Base-by-base conservation (phyloP, 1,284 basidiomycete species). In the Pterulicium gracile region DNA sequence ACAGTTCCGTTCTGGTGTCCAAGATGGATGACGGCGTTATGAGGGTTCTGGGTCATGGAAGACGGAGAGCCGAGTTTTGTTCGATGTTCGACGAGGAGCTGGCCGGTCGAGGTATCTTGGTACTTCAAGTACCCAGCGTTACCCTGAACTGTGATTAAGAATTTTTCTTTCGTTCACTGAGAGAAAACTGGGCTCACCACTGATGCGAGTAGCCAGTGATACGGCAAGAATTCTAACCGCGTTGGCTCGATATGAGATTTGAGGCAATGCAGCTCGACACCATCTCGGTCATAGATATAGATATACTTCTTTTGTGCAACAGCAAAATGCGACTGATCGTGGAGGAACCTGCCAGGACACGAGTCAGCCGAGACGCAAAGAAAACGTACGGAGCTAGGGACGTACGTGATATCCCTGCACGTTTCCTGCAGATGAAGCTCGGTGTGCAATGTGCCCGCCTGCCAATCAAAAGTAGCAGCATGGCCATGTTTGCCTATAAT, bases 241-340 rank as follows among this genome's bases (percentile, higher is more conserved):
- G 88, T 89, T 1, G 92, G 89, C 60, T 98, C 95, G 49, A 96
- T 77, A 59, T 97, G 94, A 2, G 77, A 69, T 61, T 82, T 84
- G 14, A 91, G 69, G 52, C 79, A 74, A 58, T 98, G 95, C 4
- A 99, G 66, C 63, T 98, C 96, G 19, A 96, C 85, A 14, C 96
- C 95, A 54, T 92, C 81, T 42, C 82, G 77, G 65, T 98, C 96
- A 59, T 98, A 98, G 49, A 98, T 93, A 66, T 89, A 98, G 15
- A 88, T 88, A 59, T 96, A 92, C 72, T 94, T 91, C 63, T 92
- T 91, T 64, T 98, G 95, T 0, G 95, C 95, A 12, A 96, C 93
- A 2, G 95, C 96, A 58, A 88, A 93, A 66, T 87, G 90, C 0
- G 84, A 83, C 47, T 95, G 87, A 57, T 94, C 90, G 60, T 98